Conservation (phyloP, 2,329 filamentous ascomycete species). For the Epicoccum nigrum region DNA sequence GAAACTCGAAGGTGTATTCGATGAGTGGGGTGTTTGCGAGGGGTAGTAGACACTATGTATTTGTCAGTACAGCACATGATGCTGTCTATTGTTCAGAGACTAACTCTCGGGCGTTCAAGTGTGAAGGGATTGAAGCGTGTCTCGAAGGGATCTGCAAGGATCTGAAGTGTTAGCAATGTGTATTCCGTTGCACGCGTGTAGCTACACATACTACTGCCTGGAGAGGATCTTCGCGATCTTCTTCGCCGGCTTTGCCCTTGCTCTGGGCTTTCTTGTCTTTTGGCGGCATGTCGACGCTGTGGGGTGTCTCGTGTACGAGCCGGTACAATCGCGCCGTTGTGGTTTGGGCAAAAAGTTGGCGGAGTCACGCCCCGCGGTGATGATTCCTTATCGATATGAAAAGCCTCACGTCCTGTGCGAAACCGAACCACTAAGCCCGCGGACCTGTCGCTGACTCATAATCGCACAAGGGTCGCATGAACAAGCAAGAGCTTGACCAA, state of each 20-base stretch:
- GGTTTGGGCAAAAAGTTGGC: slow-evolving; percentile 11
- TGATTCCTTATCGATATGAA: slow-evolving; percentile 16
- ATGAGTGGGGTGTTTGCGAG: slow-evolving; percentile 93
- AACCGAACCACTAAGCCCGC: slow-evolving; percentile 10
- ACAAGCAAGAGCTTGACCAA: slow-evolving; percentile 10
- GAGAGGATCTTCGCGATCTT: slow-evolving; percentile 66
- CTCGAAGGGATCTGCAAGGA: slow-evolving; percentile 94
- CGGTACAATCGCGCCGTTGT: not conserved
- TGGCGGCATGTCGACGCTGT: slow-evolving; percentile 51
- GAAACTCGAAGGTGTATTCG: slow-evolving; percentile 96
- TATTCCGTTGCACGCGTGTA: slow-evolving; percentile 5
- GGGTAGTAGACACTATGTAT: slow-evolving; percentile 79
- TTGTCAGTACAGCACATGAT: slow-evolving; percentile 26
- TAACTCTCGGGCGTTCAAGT: slow-evolving; percentile 81
- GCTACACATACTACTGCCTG: slow-evolving; percentile 63
- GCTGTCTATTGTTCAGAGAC: not conserved
- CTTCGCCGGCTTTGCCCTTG: slow-evolving; percentile 54
- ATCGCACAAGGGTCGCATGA: slow-evolving; percentile 11
- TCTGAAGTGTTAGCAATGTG: slow-evolving; percentile 55
- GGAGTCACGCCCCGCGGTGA: slow-evolving; percentile 16
- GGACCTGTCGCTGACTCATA: slow-evolving; percentile 17
- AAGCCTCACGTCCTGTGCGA: slow-evolving; percentile 9
- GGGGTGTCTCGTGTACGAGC: not conserved
- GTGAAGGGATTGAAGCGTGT: slow-evolving; percentile 90
- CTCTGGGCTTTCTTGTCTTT: slow-evolving; percentile 55